Conservation (phyloP, 2,329 filamentous ascomycete genomes). For the Cryphonectria nitschkei region DNA sequence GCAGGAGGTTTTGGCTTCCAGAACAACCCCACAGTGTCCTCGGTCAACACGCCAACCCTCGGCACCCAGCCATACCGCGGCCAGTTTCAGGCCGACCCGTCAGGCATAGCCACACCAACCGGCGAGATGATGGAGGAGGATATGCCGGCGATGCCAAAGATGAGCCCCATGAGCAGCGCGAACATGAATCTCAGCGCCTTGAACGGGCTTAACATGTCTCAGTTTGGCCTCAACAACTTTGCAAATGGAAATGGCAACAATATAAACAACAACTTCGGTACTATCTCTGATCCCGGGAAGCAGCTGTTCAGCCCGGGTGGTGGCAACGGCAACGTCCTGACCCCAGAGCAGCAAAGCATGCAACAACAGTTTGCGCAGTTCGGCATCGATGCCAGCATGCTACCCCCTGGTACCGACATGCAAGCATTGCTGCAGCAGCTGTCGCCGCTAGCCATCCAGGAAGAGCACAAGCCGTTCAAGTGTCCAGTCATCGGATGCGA, state of each 20-base stretch:
- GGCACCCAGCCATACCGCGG: constrained; percentile 73
- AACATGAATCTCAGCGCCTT: constrained; percentile 56
- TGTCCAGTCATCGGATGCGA: constrained; percentile 98
- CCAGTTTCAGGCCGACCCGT: constrained; percentile 48
- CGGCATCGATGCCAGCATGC: constrained; percentile 75
- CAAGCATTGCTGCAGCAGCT: constrained; percentile 60
- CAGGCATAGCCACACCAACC: constrained; percentile 55
- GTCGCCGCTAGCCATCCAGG: constrained; percentile 68
- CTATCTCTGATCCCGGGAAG: constrained; percentile 93
- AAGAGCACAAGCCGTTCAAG: constrained; percentile 97
- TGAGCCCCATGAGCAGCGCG: constrained; percentile 51
- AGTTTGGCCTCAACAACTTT: constrained; percentile 55
- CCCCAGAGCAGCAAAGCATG: constrained; percentile 63
- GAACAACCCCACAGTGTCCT: constrained; percentile 95
- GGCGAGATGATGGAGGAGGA: constrained; percentile 74
- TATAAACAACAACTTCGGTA: constrained; percentile 54
- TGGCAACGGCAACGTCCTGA: constrained; percentile 61
- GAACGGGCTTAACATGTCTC: constrained; percentile 45
- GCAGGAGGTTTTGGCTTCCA: constrained; percentile 77
- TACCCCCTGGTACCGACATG: constrained; percentile 75
- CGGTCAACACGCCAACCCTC: constrained; percentile 92
- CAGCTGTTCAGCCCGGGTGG: constrained; percentile 86
- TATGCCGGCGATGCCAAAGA: constrained; percentile 63
- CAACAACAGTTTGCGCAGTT: constrained; percentile 72
- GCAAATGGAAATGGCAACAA: constrained; percentile 46